phyloP scores from a whole-genome alignment of 1,139 yeast genomes.

The Diutina siamensis region DNA sequence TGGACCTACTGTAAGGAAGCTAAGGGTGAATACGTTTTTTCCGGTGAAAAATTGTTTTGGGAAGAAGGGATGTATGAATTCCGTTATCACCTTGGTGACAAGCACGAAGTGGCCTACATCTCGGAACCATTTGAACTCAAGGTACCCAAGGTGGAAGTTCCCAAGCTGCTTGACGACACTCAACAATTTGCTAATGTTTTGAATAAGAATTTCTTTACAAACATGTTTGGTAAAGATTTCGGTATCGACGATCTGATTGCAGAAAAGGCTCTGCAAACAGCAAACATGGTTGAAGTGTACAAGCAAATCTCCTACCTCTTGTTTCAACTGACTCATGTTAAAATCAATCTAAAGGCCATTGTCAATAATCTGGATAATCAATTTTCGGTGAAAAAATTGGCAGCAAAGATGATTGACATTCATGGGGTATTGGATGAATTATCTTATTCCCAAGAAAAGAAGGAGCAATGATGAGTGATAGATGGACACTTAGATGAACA shows the following conservation, averaged over 20 bases:
- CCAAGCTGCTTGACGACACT: slow-evolving; percentile 14
- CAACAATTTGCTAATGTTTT: slow-evolving; percentile 22
- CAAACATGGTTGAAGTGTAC: slow-evolving; percentile 23
- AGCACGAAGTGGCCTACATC: slow-evolving; percentile 59
- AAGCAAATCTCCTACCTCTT: slow-evolving; percentile 23
- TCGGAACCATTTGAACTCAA: slow-evolving; percentile 62
- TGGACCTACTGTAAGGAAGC: slow-evolving; percentile 49
- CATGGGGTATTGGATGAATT: slow-evolving; percentile 34
- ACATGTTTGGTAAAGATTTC: slow-evolving; percentile 14
- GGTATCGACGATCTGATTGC: slow-evolving; percentile 17
- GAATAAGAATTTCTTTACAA: slow-evolving; percentile 21
- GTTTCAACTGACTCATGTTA: slow-evolving; percentile 26
- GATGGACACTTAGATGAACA: too few species aligned
- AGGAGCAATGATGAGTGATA: slow-evolving; percentile 8
- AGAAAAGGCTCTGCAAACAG: slow-evolving; percentile 17
- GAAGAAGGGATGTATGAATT: slow-evolving; percentile 68
- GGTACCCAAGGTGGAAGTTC: slow-evolving; percentile 29
- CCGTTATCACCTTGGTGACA: slow-evolving; percentile 59
- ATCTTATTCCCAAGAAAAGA: slow-evolving; percentile 13
- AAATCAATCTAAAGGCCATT: slow-evolving; percentile 28
- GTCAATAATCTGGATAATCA: slow-evolving; percentile 20
- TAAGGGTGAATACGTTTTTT: slow-evolving; percentile 42
- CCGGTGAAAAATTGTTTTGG: slow-evolving; percentile 43
- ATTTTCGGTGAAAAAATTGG: slow-evolving; percentile 23
- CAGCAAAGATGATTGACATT: slow-evolving; percentile 31